Percentiles rank a stretch among this genome's conserved stretches.
phyloP scores from a whole-genome alignment of 2,329 filamentous ascomycete genomes.

The Madurella mycetomatis region DNA sequence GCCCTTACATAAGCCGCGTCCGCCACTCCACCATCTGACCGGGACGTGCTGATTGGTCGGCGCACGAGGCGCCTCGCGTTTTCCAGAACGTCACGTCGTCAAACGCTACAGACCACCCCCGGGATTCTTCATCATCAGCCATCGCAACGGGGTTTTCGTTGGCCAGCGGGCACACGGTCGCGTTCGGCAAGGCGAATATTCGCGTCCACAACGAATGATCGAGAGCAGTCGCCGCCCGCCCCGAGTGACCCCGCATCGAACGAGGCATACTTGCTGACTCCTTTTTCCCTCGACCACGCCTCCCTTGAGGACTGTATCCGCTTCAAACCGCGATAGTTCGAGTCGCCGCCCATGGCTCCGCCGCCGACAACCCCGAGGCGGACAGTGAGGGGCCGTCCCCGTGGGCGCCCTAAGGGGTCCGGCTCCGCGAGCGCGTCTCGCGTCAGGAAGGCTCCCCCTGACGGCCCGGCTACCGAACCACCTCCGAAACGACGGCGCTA shows the following conservation, averaged over 20 bases:
- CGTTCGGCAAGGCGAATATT: slow-evolving; percentile 6
- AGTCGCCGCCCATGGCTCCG: slow-evolving; percentile 28
- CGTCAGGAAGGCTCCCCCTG: slow-evolving; percentile 25
- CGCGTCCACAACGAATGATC: slow-evolving; percentile 13
- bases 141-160: slow-evolving; percentile 14
- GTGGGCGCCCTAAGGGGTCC: slow-evolving; percentile 40
- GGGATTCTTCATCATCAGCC: slow-evolving; percentile 17
- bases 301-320: background rate
- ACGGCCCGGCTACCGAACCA: slow-evolving; percentile 49
- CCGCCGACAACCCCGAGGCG: slow-evolving; percentile 38
- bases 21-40: slow-evolving; percentile 5
- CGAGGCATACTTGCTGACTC: slow-evolving; percentile 17
- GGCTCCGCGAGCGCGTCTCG: slow-evolving; percentile 32
- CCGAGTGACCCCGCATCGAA: slow-evolving; percentile 20
- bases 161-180: slow-evolving; percentile 14
- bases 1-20: slow-evolving; percentile 20
- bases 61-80: slow-evolving; percentile 24
- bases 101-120: slow-evolving; percentile 10
- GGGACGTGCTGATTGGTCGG: slow-evolving; percentile 18
- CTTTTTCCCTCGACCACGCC: slow-evolving; percentile 2
- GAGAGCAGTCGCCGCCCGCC: slow-evolving; percentile 11
- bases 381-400: slow-evolving; percentile 41
- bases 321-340: background rate
- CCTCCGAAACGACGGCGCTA: slow-evolving; percentile 71
- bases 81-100: slow-evolving; percentile 28